Base-by-base conservation (phyloP, 495 filamentous ascomycete genomes). In the Tuber umbilicatum region DNA sequence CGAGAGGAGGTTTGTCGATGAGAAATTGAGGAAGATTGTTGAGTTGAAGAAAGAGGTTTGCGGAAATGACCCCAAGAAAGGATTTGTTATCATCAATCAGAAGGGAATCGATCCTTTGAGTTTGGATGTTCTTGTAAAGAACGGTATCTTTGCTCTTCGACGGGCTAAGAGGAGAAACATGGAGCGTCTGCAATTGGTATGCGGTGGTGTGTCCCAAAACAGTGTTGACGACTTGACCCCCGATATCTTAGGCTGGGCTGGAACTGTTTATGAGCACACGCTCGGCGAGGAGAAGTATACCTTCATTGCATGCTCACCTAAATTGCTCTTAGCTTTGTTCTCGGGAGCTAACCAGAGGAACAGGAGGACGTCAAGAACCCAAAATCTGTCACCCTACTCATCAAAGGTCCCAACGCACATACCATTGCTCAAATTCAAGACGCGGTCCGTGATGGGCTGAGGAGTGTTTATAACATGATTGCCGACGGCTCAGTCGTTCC, bases 231-330 rank as follows among this genome's bases (percentile, higher is more conserved):
- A 98, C 79, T 85, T 99, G 55, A 89, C 88, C 10, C 92, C 94
- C 2, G 93, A 97, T 75, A 86, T 95, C 75, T 90, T 99, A 70
- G 95, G 95, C 40, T 99, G 95, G 95, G 95, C 96, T 71, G 95
- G 95, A 70, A 87, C 92, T 50, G 95, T 99, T 64, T 97, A 99
- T 80, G 95, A 99, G 86, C 94, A 98, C 85, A 92, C 96, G 82
- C 88, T 99, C 6, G 95, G 95, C 71, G 95, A 99, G 86, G 95
- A 99, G 86, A 99, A 99, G 86, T 99, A 92, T 85, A 99, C 95
- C 23, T 99, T 99, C 79, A 88, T 99, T 76, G 85, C 86, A 80
- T 80, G 84, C 79, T 27, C 27, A 37, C 38, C 14, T 17, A 31
- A 31, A 27, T 31, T 27, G 2, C 27, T 35, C 27, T 16, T 31